phyloP scores from a whole-genome alignment of 208 protist species.

The Ichthyophonus hoferi region DNA sequence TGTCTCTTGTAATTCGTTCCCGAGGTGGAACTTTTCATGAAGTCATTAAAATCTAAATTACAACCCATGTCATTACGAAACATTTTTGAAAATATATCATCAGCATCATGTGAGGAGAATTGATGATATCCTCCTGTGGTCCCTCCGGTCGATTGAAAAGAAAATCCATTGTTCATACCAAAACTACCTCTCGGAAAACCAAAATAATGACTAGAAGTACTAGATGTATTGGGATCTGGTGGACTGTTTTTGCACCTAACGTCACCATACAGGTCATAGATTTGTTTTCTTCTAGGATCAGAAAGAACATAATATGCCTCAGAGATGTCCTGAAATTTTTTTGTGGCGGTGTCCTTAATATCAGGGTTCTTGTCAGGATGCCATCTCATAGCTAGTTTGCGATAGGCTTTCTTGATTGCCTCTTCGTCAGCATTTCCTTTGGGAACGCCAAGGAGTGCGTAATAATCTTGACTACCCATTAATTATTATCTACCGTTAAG shows the following conservation, averaged over 20 bases:
- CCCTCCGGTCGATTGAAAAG: not conserved
- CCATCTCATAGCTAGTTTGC: no score
- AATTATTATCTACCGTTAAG: no score
- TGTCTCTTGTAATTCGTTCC: no score
- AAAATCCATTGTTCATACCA: not conserved
- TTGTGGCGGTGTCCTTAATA: not conserved
- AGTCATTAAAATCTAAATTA: not conserved
- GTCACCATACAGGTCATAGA: constrained; percentile 91
- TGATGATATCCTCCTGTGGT: not conserved
- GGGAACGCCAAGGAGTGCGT: not conserved
- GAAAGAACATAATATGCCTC: constrained; percentile 91
- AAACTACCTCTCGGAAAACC: constrained; percentile 6
- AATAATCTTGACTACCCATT: constrained; percentile 21
- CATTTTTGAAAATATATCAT: constrained; percentile 44
- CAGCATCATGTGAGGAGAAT: constrained; percentile 26
- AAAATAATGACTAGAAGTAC: no score
- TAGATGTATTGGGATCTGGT: constrained; percentile 4
- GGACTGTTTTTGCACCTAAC: constrained; percentile 79
- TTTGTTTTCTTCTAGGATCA: constrained; percentile 82
- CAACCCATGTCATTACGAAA: constrained; percentile 30
- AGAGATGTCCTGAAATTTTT: constrained; percentile 80
- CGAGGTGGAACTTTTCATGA: no score
- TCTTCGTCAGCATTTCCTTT: not conserved
- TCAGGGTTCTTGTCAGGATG: no score
- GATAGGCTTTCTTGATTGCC: constrained; percentile 11